Base-by-base conservation (phyloP, 331 rosid genomes). In the Malus hybrid region DNA sequence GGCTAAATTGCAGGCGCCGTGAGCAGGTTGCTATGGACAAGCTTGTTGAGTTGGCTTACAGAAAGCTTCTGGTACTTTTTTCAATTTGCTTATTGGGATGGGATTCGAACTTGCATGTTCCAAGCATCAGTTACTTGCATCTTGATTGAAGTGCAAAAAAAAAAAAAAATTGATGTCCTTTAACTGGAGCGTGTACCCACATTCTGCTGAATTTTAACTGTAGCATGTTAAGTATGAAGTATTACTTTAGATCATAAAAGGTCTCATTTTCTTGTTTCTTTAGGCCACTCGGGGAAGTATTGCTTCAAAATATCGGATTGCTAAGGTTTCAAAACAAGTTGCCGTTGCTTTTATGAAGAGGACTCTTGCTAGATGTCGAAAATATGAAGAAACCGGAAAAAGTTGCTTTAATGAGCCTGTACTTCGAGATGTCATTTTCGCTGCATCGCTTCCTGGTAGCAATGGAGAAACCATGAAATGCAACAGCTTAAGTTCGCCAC, bases 281-380 rank as follows among this genome's bases (percentile, higher is more conserved):
- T 77, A 93, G 98, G 97, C 97, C 64, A 89, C 97, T 52, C 92
- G 96, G 24, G 96, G 91, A 78, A 91, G 87, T 78, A 79, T 57
- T 10, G 94, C 96, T 68, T 87, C 89, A 53, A 93, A 89, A 76
- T 69, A 72, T 71, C 94, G 97, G 74, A 79, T 91, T 70, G 78
- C 91, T 22, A 89, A 86, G 91, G 90, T 87, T 78, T 83, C 96
- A 70, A 89, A 87, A 81, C 93, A 81, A 76, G 86, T 83, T 74
- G 94, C 97, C 39, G 56, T 63, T 72, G 85, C 87, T 81, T 93
- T 89, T 79, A 93, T 82, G 94, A 93, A 88, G 89, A 87, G 89
- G 75, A 82, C 91, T 70, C 93, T 91, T 55, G 85, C 89, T 81
- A 89, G 91, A 76, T 93, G 96, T 81, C 84, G 74, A 62, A 87